Evolutionary conservation across 345 rosid genomes (phyloP).

Genomic region (Anacardium occidentale): DNA sequence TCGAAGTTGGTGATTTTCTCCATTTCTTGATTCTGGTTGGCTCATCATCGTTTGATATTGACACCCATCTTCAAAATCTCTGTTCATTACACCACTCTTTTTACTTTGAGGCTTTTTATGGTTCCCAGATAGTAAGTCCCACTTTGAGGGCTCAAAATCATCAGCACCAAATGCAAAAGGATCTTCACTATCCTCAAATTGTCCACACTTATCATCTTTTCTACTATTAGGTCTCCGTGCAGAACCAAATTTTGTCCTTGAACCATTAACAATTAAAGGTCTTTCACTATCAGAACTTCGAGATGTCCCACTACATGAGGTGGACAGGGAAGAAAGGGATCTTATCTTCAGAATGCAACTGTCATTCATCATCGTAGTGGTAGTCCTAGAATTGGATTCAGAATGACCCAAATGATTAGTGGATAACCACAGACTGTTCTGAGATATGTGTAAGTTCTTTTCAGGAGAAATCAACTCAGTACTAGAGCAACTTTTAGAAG

Average conservation of each 20-base stretch:
- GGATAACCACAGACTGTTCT: slow-evolving; percentile 39
- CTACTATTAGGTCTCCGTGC: slow-evolving; percentile 31
- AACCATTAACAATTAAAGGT: slow-evolving; percentile 35
- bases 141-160: slow-evolving; percentile 69
- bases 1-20: slow-evolving; percentile 33
- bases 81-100: slow-evolving; percentile 30
- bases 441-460: slow-evolving; percentile 44
- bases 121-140: slow-evolving; percentile 64
- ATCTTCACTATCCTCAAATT: slow-evolving; percentile 57
- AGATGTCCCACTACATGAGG: slow-evolving; percentile 47
- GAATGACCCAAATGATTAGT: slow-evolving; percentile 39
- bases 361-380: slow-evolving; percentile 41
- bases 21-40: slow-evolving; percentile 45
- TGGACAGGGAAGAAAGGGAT: slow-evolving; percentile 46
- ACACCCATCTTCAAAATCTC: slow-evolving; percentile 37
- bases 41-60: slow-evolving; percentile 35
- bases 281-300: slow-evolving; percentile 41
- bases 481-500: slow-evolving; percentile 39
- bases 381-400: slow-evolving; percentile 48
- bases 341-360: slow-evolving; percentile 41
- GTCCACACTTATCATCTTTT: slow-evolving; percentile 31
- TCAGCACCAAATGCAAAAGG: slow-evolving; percentile 85
- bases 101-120: slow-evolving; percentile 39
- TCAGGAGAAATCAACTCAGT: slow-evolving; percentile 37
- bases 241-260: slow-evolving; percentile 36